Evolutionary conservation across 306 rosid species (phyloP).

Genomic region (Begonia masoniana): DNA sequence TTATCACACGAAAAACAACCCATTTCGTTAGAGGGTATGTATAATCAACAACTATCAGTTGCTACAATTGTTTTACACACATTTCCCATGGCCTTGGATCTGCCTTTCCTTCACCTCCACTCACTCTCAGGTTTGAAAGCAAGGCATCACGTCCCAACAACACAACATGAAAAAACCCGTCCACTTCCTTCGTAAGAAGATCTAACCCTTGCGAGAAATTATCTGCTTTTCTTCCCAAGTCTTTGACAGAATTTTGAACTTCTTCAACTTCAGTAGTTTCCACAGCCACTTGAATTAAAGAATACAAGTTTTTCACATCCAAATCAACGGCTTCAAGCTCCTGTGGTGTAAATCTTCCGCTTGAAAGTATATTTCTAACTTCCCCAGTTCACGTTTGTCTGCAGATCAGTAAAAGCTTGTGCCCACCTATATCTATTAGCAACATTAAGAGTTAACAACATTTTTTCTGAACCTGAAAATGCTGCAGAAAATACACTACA

Average conservation of each 20-base stretch:
- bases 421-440: slow-evolving; percentile 49
- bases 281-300: slow-evolving; percentile 35
- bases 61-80: too few relatives aligned
- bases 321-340: slow-evolving; percentile 58
- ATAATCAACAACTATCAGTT: too few relatives aligned
- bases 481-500: slow-evolving; percentile 54
- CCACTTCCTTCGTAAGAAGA: slow-evolving; percentile 57
- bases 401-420: slow-evolving; percentile 40
- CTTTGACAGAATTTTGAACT: slow-evolving; percentile 21
- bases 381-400: slow-evolving; percentile 51
- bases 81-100: too few relatives aligned
- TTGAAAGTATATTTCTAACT: slow-evolving; percentile 27
- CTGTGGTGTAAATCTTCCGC: slow-evolving; percentile 28
- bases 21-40: too few relatives aligned
- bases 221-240: slow-evolving; percentile 25
- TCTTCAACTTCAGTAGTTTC: slow-evolving; percentile 17
- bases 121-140: slow-evolving; percentile 42
- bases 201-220: slow-evolving; percentile 58
- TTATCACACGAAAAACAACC: too few relatives aligned
- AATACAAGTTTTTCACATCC: slow-evolving; percentile 36
- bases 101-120: slow-evolving; percentile 6
- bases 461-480: slow-evolving; percentile 44
- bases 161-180: slow-evolving; percentile 46
- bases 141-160: slow-evolving; percentile 57
- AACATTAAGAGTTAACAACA: slow-evolving; percentile 34